These are phyloP conservation scores for Asparagopsis taxiformis DNA, from an alignment of 31 red algal genomes.

Conservation along the genomic window DNA sequence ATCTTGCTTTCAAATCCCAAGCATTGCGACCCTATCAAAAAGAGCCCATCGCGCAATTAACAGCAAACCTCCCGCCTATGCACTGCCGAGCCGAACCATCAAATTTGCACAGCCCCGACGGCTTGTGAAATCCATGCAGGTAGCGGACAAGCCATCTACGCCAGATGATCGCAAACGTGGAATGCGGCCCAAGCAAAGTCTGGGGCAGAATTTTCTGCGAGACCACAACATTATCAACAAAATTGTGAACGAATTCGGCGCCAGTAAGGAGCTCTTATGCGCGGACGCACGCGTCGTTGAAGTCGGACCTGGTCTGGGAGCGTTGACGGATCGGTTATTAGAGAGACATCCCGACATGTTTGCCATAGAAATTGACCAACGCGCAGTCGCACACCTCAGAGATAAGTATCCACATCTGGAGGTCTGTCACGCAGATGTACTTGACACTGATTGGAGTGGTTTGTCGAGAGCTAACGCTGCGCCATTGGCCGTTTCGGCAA, in stretches of 20 bases:
- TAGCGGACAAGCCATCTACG: too few species aligned
- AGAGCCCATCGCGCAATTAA: too few species aligned
- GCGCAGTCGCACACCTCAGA: slow-evolving; percentile 63
- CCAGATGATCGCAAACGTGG: too few species aligned
- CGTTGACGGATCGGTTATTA: slow-evolving; percentile 57
- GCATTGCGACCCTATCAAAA: too few species aligned
- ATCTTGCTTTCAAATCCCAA: too few species aligned
- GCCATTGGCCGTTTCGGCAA: too few species aligned
- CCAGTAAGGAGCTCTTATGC: background rate
- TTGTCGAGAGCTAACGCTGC: background rate
- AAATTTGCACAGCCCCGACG: too few species aligned
- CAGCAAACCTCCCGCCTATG: too few species aligned
- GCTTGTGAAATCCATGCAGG: too few species aligned
- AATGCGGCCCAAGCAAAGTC: slow-evolving; percentile 74
- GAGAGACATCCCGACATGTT: slow-evolving; percentile 54
- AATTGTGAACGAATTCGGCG: slow-evolving; percentile 49
- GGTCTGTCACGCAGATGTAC: slow-evolving; percentile 49
- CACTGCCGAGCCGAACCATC: too few species aligned
- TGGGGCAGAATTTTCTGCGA: slow-evolving; percentile 89
- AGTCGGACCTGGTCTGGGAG: slow-evolving; percentile 80
- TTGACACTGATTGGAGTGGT: slow-evolving; percentile 54
- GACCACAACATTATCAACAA: slow-evolving; percentile 43
- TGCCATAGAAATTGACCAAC: slow-evolving; percentile 76
- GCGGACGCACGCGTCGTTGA: slow-evolving; percentile 57
- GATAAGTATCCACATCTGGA: slow-evolving; percentile 32